phyloP scores from a whole-genome alignment of 768 basidiomycete genomes.

The Leccinum variicolor region DNA sequence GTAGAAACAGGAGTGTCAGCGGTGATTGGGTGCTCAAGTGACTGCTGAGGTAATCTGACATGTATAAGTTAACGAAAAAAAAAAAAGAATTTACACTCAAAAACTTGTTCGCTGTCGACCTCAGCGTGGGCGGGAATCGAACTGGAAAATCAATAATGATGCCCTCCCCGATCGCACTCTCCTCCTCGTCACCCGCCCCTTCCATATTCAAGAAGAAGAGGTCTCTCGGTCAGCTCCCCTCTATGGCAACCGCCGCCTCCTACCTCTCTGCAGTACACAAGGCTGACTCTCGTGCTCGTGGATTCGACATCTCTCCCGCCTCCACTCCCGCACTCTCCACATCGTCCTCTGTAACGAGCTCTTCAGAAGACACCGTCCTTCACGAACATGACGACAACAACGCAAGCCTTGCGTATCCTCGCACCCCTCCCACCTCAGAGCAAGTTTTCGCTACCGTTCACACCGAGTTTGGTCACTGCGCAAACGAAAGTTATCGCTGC shows the following conservation, averaged over 20 bases:
- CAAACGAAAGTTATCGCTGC: slow-evolving; percentile 70
- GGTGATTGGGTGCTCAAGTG: no score
- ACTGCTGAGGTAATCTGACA: no score
- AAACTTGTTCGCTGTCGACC: background rate
- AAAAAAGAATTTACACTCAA: no score
- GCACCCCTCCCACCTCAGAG: slow-evolving; percentile 73
- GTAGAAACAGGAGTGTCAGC: no score
- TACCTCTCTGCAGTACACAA: slow-evolving; percentile 60
- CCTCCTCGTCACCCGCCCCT: slow-evolving; percentile 39
- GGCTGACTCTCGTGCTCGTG: slow-evolving; percentile 67
- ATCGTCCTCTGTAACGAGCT: slow-evolving; percentile 67
- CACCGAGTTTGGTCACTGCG: slow-evolving; percentile 91
- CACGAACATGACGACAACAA: slow-evolving; percentile 51
- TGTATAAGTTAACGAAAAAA: no score
- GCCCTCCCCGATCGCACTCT: slow-evolving; percentile 65
- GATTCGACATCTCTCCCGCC: slow-evolving; percentile 44
- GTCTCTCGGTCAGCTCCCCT: slow-evolving; percentile 32
- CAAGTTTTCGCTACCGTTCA: slow-evolving; percentile 78
- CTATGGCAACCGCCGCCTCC: slow-evolving; percentile 51
- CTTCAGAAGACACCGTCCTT: slow-evolving; percentile 65
- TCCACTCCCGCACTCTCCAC: slow-evolving; percentile 72
- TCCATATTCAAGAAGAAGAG: slow-evolving; percentile 66
- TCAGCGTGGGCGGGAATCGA: slow-evolving; percentile 3
- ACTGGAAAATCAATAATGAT: slow-evolving; percentile 14
- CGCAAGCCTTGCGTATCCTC: slow-evolving; percentile 59